Evolutionary conservation across 805 yeast genomes (phyloP).

Genomic region (Wickerhamomyces alni): DNA sequence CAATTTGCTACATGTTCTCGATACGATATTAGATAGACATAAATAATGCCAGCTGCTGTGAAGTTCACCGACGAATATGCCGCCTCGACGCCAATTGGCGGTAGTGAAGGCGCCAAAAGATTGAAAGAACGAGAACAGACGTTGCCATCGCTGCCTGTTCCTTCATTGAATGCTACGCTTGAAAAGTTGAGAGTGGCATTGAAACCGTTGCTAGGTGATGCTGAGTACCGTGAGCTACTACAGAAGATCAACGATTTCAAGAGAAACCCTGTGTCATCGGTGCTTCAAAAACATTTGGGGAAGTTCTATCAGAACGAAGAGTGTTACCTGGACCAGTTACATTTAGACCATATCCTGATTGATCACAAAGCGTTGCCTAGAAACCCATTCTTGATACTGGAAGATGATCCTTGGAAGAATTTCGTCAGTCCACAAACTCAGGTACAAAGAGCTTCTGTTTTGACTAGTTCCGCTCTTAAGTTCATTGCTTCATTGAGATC

Average conservation of each 20-base stretch:
- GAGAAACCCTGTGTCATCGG: conserved; percentile 32
- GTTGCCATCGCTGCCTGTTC: conserved; percentile 60
- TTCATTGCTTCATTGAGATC: conserved; percentile 55
- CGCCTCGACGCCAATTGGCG: neutral
- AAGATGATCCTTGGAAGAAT: conserved; percentile 65
- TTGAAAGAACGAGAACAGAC: neutral
- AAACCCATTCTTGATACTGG: conserved; percentile 69
- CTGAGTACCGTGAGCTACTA: conserved; percentile 42
- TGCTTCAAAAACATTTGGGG: conserved; percentile 49
- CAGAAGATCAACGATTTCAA: conserved; percentile 40
- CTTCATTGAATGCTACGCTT: conserved; percentile 44
- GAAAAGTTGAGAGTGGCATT: conserved; percentile 48
- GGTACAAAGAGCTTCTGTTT: conserved; percentile 59
- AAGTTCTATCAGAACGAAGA: conserved; percentile 38
- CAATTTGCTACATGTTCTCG: too few relatives aligned
- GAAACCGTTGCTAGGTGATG: conserved; percentile 51
- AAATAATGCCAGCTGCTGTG: neutral
- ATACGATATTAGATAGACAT: neutral
- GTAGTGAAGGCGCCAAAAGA: neutral
- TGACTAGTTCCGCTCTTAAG: conserved; percentile 60
- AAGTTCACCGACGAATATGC: neutral
- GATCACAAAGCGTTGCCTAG: conserved; percentile 53
- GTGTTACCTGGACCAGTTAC: conserved; percentile 48
- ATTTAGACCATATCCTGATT: conserved; percentile 31
- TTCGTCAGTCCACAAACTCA: conserved; percentile 53